Evolutionary conservation across 805 yeast species (phyloP).

Genomic region (Pichia paraexigua): DNA sequence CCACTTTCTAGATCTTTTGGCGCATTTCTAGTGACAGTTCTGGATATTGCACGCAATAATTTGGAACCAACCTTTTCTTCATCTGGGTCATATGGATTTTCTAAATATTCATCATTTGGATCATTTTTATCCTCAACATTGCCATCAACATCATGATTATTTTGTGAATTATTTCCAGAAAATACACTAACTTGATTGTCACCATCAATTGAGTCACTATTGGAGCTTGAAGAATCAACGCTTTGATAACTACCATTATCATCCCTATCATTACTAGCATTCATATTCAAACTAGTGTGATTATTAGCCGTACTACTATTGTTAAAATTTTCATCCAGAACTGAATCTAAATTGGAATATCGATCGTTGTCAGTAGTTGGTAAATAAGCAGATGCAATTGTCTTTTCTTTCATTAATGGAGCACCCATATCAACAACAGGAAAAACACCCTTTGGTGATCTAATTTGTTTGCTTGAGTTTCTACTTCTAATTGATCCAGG

Average conservation of each 20-base stretch:
- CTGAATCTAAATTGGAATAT: slow-evolving; percentile 9
- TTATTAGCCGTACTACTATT: slow-evolving; percentile 13
- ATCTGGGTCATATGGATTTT: slow-evolving; percentile 22
- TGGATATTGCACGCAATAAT: slow-evolving; percentile 20
- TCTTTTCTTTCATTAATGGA: slow-evolving; percentile 47
- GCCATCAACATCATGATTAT: slow-evolving; percentile 7
- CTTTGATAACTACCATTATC: slow-evolving; percentile 24
- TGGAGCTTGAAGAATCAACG: neutral
- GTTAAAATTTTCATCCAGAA: slow-evolving; percentile 18
- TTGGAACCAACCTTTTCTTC: slow-evolving; percentile 20
- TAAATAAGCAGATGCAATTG: slow-evolving; percentile 41
- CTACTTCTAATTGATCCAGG: slow-evolving; percentile 3
- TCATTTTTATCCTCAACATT: slow-evolving; percentile 24
- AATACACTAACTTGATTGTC: slow-evolving; percentile 14
- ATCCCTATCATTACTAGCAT: slow-evolving; percentile 9
- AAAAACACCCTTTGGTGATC: slow-evolving; percentile 71
- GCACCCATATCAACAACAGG: slow-evolving; percentile 76
- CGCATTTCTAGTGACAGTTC: slow-evolving; percentile 13
- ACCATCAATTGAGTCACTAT: neutral
- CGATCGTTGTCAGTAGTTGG: neutral
- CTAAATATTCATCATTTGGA: slow-evolving; percentile 18
- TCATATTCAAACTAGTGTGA: neutral
- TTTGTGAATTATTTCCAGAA: neutral
- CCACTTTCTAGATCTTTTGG: slow-evolving; percentile 5
- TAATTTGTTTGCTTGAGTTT: slow-evolving; percentile 11